These are phyloP conservation scores for Teunomyces kruisii DNA, from an alignment of 805 yeast genomes.

Conservation along the genomic window DNA sequence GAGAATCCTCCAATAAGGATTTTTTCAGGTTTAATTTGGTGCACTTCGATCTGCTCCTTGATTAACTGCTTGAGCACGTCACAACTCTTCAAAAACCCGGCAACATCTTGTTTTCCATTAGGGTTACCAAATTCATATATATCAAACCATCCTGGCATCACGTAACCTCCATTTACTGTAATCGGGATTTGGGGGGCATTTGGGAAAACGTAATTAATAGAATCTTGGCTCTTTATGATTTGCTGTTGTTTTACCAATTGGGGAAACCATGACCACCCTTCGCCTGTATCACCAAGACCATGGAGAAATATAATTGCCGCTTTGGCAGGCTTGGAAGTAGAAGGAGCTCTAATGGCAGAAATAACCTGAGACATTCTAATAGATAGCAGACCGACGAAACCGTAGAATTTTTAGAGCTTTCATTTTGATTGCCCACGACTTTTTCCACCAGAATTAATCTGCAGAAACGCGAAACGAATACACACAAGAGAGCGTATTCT, in stretches of 20 bases:
- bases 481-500: too few relatives aligned
- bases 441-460: too few relatives aligned
- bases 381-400: neutral
- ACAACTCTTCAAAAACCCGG: slow-evolving; percentile 54
- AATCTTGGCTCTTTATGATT: slow-evolving; percentile 48
- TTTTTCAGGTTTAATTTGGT: slow-evolving; percentile 58
- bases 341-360: slow-evolving; percentile 29
- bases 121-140: slow-evolving; percentile 55
- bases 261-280: slow-evolving; percentile 85
- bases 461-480: too few relatives aligned
- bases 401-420: too few relatives aligned
- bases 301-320: slow-evolving; percentile 75
- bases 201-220: slow-evolving; percentile 77
- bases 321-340: slow-evolving; percentile 27
- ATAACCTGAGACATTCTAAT: slow-evolving; percentile 9
- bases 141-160: slow-evolving; percentile 89
- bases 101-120: slow-evolving; percentile 47
- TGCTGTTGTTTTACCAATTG: slow-evolving; percentile 50
- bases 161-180: slow-evolving; percentile 62
- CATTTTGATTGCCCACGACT: too few relatives aligned
- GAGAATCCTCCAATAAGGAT: slow-evolving; percentile 94
- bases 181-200: slow-evolving; percentile 79
- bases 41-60: slow-evolving; percentile 48
- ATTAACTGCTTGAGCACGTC: slow-evolving; percentile 46
- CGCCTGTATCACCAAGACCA: slow-evolving; percentile 90